Base-by-base conservation (phyloP, 257 asterid genomes). In the Linaria vulgaris region DNA sequence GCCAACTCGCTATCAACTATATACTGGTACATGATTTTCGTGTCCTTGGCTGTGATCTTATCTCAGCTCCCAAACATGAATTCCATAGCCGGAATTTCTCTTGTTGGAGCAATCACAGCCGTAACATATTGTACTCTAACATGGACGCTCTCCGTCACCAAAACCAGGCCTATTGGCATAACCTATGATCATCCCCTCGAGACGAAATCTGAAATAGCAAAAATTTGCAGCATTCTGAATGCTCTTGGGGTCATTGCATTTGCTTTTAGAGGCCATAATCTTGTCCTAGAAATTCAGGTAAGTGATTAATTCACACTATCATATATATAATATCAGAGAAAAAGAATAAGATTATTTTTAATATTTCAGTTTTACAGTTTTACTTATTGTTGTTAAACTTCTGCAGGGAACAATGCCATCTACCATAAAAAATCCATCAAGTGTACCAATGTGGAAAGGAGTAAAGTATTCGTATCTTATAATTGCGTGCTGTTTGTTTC, bases 361-460 rank as follows among this genome's bases (percentile, higher is more conserved):
- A n/a, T n/a, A n/a, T n/a, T n/a, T n/a, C n/a, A n/a, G n/a, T n/a
- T n/a, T n/a, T n/a, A n/a, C n/a, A n/a, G n/a, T n/a, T n/a, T n/a
- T n/a, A n/a, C n/a, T 27, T 17, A 44, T 61, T 27, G 46, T 70
- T 54, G 39, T 65, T 41, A n/a, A 8, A 55, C 41, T 44, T 10
- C 61, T 76, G 66, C 80, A 90, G 97, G 95, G 96, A 20, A 91
- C 96, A 2, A 84, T 91, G 91, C 96, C 98, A 51, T 90, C 95
- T 0, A 77, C 76, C 19, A 51, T 59, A 10, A 83, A 82, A 80
- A 75, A 80, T 16, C 98, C 94, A 27, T 84, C 98, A 0, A 74
- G 84, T 46, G 72, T 79, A 67, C 91, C 95, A 1, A 91, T 91
- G 97, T 88, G 96, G 97, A 85, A 74, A 76, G 97, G 95, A 56